Conservation (phyloP, 2,329 filamentous ascomycete genomes). For the Ceratocystis smalleyi region DNA sequence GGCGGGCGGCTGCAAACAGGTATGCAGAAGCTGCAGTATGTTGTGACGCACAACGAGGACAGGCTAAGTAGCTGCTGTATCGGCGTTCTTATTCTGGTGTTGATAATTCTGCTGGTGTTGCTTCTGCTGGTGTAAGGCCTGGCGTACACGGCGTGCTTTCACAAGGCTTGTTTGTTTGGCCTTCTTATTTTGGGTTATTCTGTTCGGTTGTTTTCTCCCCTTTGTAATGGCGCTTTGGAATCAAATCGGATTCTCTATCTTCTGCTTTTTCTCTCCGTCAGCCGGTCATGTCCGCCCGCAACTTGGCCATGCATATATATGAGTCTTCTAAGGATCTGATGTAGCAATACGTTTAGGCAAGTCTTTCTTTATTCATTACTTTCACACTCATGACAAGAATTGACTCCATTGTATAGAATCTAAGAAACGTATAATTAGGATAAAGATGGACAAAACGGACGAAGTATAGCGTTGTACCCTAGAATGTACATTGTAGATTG, state of each 20-base stretch:
- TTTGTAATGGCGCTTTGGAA: constrained; percentile 1
- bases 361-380: not conserved
- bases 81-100: constrained; percentile 67
- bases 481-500: not conserved
- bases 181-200: not conserved
- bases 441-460: not conserved
- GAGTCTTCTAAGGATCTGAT: not conserved
- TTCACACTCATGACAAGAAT: not conserved
- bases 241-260: not conserved
- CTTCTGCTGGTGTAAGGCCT: constrained; percentile 42
- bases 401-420: not conserved
- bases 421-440: not conserved
- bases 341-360: not conserved
- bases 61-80: constrained; percentile 79
- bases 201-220: not conserved
- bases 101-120: constrained; percentile 74
- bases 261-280: not conserved
- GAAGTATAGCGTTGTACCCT: not conserved
- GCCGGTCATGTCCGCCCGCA: not conserved
- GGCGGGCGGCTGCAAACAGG: constrained; percentile 73
- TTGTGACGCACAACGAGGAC: constrained; percentile 86
- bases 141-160: not conserved
- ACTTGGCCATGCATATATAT: not conserved
- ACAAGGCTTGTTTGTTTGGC: not conserved
- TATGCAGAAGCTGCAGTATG: constrained; percentile 68